Conservation (phyloP, 352 stramenopile species). For the Phytophthora sp. region DNA sequence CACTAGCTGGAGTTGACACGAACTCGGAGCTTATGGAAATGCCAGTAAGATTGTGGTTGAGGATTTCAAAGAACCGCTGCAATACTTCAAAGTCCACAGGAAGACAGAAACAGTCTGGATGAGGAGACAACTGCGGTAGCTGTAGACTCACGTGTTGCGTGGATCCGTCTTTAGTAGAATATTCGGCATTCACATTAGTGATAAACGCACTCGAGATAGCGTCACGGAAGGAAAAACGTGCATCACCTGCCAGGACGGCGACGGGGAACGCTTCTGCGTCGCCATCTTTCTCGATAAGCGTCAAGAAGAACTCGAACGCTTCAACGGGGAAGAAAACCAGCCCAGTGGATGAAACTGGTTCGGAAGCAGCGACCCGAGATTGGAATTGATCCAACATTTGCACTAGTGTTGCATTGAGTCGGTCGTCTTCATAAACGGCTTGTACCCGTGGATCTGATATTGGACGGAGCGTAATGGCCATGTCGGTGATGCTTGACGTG, state of each 20-base stretch:
- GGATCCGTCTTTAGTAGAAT: conserved; percentile 5
- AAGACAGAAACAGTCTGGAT: conserved; percentile 84
- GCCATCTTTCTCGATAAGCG: conserved; percentile 28
- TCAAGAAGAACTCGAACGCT: conserved; percentile 59
- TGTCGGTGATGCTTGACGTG: conserved; percentile 55
- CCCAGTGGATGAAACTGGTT: conserved; percentile 34
- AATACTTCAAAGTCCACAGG: conserved; percentile 81
- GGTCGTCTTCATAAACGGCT: conserved; percentile 44
- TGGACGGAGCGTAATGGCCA: conserved; percentile 49
- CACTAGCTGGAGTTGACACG: conserved; percentile 49
- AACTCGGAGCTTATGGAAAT: conserved; percentile 26
- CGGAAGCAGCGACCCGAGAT: neutral
- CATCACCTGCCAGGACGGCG: conserved; percentile 56
- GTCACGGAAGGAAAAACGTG: conserved; percentile 68
- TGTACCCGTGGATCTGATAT: conserved; percentile 27
- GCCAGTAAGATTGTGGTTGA: conserved; percentile 2
- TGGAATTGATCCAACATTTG: conserved; percentile 39
- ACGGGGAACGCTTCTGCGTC: conserved; percentile 30
- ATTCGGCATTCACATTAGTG: conserved; percentile 8
- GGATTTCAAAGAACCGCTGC: conserved; percentile 44
- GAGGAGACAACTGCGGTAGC: conserved; percentile 77
- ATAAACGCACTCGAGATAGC: conserved; percentile 65
- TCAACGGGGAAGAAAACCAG: conserved; percentile 77
- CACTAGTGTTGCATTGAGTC: conserved; percentile 50
- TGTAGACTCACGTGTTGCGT: conserved; percentile 36